Conservation (phyloP, 1,284 basidiomycete species). For the Trichosporon inkin region DNA sequence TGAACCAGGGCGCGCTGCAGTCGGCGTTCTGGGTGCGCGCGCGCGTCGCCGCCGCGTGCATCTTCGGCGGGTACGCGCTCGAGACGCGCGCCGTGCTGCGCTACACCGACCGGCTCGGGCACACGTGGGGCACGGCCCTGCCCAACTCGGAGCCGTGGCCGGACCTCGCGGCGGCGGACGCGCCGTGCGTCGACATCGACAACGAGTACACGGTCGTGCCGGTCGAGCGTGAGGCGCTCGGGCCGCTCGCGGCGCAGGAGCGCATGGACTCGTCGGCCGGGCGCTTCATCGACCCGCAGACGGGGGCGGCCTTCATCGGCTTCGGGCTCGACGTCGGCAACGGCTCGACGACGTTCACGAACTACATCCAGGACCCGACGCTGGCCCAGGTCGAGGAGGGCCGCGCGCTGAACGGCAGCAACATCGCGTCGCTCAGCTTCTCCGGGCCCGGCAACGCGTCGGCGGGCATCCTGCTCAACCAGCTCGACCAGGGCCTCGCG, state of each 20-base stretch:
- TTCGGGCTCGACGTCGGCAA: slow-evolving; percentile 28
- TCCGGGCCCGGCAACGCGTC: slow-evolving; percentile 21
- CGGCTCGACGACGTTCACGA: slow-evolving; percentile 20
- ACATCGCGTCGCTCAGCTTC: slow-evolving; percentile 30
- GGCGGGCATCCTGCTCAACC: slow-evolving; percentile 43
- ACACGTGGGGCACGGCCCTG: slow-evolving; percentile 4
- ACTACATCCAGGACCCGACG: slow-evolving; percentile 40
- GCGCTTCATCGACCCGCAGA: slow-evolving; percentile 20
- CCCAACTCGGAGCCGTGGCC: slow-evolving; percentile 29
- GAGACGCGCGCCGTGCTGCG: slow-evolving; percentile 11
- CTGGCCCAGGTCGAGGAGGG: slow-evolving; percentile 30
- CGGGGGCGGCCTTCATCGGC: slow-evolving; percentile 24
- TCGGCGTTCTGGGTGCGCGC: slow-evolving; percentile 42
- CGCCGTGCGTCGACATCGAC: slow-evolving; percentile 16
- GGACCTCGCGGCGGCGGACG: background rate
- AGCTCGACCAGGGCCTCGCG: slow-evolving; percentile 35
- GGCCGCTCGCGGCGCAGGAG: background rate
- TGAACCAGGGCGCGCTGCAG: slow-evolving; percentile 29
- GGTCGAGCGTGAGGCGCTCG: slow-evolving; percentile 12
- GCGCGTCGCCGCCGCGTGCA: slow-evolving; percentile 20
- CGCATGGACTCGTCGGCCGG: slow-evolving; percentile 21
- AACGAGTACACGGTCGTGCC: slow-evolving; percentile 10
- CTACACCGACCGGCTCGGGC: slow-evolving; percentile 18
- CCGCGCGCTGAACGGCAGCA: slow-evolving; percentile 18
- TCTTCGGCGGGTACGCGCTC: background rate